Conservation (phyloP, 768 basidiomycete species). For the Termitomyces heimii region DNA sequence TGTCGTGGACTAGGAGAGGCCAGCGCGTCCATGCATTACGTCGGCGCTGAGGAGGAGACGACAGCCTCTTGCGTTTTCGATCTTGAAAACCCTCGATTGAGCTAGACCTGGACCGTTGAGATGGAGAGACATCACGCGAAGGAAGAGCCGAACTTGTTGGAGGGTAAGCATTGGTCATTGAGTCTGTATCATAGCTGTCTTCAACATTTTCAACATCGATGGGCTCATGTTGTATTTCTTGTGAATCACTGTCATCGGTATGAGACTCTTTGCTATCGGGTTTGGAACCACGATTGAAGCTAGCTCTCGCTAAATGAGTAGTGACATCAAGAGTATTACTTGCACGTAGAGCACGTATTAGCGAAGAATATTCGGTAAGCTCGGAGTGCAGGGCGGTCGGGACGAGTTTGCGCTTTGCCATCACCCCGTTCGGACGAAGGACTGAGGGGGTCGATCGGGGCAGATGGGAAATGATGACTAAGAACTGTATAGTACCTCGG, state of each 20-base stretch:
- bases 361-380: conserved; percentile 59
- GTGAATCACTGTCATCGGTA: background rate
- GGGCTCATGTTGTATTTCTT: background rate
- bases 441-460: background rate
- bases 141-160: conserved; percentile 2
- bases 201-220: background rate
- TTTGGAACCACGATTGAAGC: background rate
- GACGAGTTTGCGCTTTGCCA: conserved; percentile 38
- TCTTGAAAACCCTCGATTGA: conserved; percentile 1
- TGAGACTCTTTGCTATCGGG: conserved; percentile 15
- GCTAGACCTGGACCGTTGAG: conserved; percentile 1
- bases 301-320: conserved; percentile 35
- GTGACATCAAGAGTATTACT: conserved; percentile 53
- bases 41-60: conserved; percentile 14
- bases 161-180: background rate
- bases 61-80: conserved; percentile 17
- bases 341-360: conserved; percentile 60
- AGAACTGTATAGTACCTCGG: conserved; percentile 38
- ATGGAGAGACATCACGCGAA: conserved; percentile 11
- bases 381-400: conserved; percentile 56
- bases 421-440: conserved; percentile 6
- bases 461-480: conserved; percentile 28
- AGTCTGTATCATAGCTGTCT: conserved; percentile 1
- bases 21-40: conserved; percentile 68
- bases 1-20: conserved; percentile 61